Evolutionary conservation across 495 filamentous ascomycete genomes (phyloP).

Genomic region (Trichoderma gamsii): DNA sequence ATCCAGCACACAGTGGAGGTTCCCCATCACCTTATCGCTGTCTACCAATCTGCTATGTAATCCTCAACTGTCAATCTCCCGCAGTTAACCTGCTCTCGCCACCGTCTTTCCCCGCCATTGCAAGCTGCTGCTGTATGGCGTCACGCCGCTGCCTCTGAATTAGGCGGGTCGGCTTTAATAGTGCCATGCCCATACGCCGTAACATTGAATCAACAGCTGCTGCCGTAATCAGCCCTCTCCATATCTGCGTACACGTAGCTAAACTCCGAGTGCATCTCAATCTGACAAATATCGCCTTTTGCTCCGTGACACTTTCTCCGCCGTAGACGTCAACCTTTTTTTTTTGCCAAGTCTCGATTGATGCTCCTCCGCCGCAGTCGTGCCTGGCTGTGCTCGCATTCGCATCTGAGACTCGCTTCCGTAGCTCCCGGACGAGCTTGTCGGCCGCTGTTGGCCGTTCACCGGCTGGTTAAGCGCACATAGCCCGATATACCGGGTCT

Average conservation of each 20-base stretch:
- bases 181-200: background rate
- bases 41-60: too few species aligned
- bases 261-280: background rate
- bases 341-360: too few species aligned
- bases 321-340: background rate
- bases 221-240: background rate
- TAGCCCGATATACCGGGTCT: too few species aligned
- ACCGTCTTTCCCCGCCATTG: background rate
- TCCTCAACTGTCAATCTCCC: too few species aligned
- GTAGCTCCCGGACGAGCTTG: background rate
- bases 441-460: background rate
- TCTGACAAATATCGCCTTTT: background rate
- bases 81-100: background rate
- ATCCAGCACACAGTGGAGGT: too few species aligned
- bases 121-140: background rate
- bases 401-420: background rate
- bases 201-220: background rate
- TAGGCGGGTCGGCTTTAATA: background rate
- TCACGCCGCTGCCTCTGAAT: background rate
- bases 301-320: background rate
- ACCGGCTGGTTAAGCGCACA: too few species aligned
- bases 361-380: too few species aligned
- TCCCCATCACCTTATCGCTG: too few species aligned
- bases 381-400: background rate
- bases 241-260: background rate